phyloP scores from a whole-genome alignment of 257 asterid genomes.

The Fraxinus americana region DNA sequence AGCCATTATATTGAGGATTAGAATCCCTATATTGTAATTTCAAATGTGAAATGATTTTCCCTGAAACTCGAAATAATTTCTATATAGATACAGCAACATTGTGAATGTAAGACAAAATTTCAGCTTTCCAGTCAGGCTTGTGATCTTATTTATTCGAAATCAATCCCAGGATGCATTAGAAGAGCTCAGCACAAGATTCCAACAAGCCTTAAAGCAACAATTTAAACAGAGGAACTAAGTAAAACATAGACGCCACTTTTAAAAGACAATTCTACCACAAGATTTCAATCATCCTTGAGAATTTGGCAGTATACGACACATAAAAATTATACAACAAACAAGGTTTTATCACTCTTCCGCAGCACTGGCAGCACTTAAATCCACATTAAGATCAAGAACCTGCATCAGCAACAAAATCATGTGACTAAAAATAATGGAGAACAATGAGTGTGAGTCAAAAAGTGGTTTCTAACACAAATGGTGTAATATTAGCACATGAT shows the following conservation, averaged over 20 bases:
- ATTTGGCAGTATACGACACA: slow-evolving; percentile 20
- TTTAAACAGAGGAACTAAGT: no score
- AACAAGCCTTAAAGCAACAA: background rate
- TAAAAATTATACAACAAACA: slow-evolving; percentile 16
- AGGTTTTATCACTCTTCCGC: slow-evolving; percentile 50
- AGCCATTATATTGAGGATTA: no score
- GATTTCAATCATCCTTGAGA: slow-evolving; percentile 13
- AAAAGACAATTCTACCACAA: slow-evolving; percentile 23
- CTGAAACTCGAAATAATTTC: no score
- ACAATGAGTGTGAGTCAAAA: background rate
- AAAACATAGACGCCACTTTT: slow-evolving; percentile 19
- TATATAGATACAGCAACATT: no score
- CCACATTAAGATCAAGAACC: slow-evolving; percentile 63
- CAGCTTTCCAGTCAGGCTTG: no score
- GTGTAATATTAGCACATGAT: background rate
- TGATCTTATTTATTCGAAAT: background rate
- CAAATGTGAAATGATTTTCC: no score
- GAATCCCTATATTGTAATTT: no score
- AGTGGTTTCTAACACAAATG: no score
- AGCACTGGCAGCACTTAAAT: slow-evolving; percentile 62
- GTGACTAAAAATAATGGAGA: background rate
- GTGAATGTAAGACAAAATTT: no score
- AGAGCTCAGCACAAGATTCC: background rate
- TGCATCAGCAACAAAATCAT: slow-evolving; percentile 13
- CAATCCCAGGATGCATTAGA: background rate